phyloP scores from a whole-genome alignment of 768 basidiomycete genomes.

The Trametes maxima region DNA sequence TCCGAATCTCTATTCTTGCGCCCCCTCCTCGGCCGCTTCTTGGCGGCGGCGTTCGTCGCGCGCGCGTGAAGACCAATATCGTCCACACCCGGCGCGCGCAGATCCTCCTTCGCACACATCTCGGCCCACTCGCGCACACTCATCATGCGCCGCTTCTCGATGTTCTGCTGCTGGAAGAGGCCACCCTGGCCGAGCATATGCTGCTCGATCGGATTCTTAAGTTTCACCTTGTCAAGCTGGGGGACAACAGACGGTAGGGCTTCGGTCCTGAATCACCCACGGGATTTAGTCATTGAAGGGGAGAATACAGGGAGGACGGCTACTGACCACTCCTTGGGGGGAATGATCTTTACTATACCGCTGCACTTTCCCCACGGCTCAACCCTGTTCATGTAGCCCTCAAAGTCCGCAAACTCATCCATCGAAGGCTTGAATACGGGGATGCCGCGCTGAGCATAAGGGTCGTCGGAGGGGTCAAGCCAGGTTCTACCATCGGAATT shows the following conservation, averaged over 20 bases:
- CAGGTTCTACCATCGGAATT: conserved; percentile 63
- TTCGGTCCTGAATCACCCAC: conserved; percentile 54
- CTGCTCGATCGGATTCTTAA: conserved; percentile 92
- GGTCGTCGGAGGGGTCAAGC: conserved; percentile 82
- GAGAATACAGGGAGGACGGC: conserved; percentile 19
- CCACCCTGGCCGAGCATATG: conserved; percentile 87
- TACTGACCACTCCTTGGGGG: conserved; percentile 89
- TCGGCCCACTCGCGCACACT: conserved; percentile 90
- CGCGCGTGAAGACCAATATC: conserved; percentile 61
- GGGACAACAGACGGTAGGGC: conserved; percentile 69
- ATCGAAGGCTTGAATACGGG: conserved; percentile 95
- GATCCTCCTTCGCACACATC: conserved; percentile 69
- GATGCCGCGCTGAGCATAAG: conserved; percentile 82
- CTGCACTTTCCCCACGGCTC: conserved; percentile 90
- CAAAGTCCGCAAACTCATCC: conserved; percentile 91
- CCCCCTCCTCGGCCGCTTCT: conserved; percentile 42
- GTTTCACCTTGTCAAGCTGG: conserved; percentile 74
- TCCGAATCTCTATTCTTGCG: conserved; percentile 47
- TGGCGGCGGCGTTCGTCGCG: conserved; percentile 39
- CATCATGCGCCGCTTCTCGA: conserved; percentile 83
- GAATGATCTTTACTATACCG: conserved; percentile 96
- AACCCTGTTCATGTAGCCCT: conserved; percentile 82
- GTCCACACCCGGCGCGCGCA: conserved; percentile 69
- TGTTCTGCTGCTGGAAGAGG: conserved; percentile 86
- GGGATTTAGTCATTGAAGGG: conserved; percentile 21